Evolutionary conservation across 768 basidiomycete species (phyloP), one percentile per base, ranked within the genome.

Genomic region (Erythrobasidium yunnanense): DNA sequence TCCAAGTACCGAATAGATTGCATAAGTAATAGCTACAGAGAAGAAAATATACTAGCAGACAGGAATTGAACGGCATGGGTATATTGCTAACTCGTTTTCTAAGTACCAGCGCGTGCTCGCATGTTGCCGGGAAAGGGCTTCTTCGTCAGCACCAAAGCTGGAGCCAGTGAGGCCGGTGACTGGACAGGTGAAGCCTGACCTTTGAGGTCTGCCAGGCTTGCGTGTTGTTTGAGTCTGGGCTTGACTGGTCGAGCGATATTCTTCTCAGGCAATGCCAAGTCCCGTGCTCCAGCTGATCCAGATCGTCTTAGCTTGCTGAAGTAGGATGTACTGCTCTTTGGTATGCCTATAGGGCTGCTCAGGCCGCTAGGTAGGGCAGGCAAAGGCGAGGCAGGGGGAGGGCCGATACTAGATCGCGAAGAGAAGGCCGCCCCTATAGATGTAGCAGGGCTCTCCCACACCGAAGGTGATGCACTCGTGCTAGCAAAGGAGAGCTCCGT

Each of bases 181-280:
- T 63, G 47, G 13, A 49, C 60, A 2, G 52, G 45, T 2, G 60
- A 63, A 18, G 60, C 49, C 32, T 63, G 60, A 18, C 52, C 47
- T 49, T 63, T 63, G 22, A 63, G 60, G n/a, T 17, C 25, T 58
- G 4, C 6, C 8, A 35, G 32, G 34, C 4, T 33, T 23, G 45
- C 38, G 38, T 11, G 11, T 11, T 11, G 38, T n/a, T n/a, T 11
- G 38, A 42, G 38, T 11, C 38, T 11, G n/a, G 11, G 38, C 38
- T 11, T 11, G 38, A 42, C 38, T n/a, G 38, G n/a, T n/a, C 38
- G 38, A n/a, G 11, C 11, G 38, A n/a, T n/a, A n/a, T n/a, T n/a
- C n/a, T n/a, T n/a, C n/a, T n/a, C n/a, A n/a, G n/a, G n/a, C n/a
- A n/a, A n/a, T n/a, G n/a, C n/a, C n/a, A n/a, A n/a, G n/a, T n/a